Percentiles rank a stretch among this genome's conserved stretches.
Conservation (phyloP, 495 filamentous ascomycete species). For the Talaromyces wortmannii region DNA sequence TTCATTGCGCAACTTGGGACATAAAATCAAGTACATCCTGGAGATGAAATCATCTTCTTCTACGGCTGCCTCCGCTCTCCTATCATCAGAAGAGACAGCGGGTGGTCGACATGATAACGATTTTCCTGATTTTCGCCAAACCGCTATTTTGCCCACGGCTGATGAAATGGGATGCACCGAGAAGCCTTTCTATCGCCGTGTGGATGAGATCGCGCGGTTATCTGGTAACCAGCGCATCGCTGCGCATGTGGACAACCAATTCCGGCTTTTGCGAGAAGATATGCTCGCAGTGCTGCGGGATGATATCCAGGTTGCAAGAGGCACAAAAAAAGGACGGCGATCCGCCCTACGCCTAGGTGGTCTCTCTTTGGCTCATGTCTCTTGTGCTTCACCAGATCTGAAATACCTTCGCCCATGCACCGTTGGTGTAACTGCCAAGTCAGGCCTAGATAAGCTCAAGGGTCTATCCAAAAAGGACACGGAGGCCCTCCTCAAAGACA, state of each 20-base stretch:
- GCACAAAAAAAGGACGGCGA: conserved; percentile 33
- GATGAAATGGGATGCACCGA: conserved; percentile 45
- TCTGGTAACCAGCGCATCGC: conserved; percentile 26
- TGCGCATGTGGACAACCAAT: conserved; percentile 69
- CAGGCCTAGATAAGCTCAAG: conserved; percentile 38
- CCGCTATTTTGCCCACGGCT: conserved; percentile 59
- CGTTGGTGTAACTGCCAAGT: conserved; percentile 33
- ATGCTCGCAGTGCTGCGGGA: conserved; percentile 62
- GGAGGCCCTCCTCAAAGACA: conserved; percentile 39
- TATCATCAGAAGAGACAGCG: background rate
- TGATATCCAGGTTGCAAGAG: conserved; percentile 42
- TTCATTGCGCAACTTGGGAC: conserved; percentile 23
- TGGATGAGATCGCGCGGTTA: conserved; percentile 24
- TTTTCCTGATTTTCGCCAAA: conserved; percentile 50
- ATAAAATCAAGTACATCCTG: conserved; percentile 40
- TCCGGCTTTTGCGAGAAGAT: conserved; percentile 70
- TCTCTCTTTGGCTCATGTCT: conserved; percentile 21
- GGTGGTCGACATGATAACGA: conserved; percentile 83
- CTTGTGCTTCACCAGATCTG: conserved; percentile 12
- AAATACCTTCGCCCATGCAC: conserved; percentile 27
- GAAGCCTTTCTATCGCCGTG: conserved; percentile 51
- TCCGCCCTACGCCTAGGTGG: conserved; percentile 14
- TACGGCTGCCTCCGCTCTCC: background rate
- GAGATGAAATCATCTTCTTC: conserved; percentile 15
- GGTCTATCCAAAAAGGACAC: conserved; percentile 17